Evolutionary conservation across 441 rosid species (phyloP), one percentile per base, ranked within the genome.

Genomic region (Mallotus repandus): DNA sequence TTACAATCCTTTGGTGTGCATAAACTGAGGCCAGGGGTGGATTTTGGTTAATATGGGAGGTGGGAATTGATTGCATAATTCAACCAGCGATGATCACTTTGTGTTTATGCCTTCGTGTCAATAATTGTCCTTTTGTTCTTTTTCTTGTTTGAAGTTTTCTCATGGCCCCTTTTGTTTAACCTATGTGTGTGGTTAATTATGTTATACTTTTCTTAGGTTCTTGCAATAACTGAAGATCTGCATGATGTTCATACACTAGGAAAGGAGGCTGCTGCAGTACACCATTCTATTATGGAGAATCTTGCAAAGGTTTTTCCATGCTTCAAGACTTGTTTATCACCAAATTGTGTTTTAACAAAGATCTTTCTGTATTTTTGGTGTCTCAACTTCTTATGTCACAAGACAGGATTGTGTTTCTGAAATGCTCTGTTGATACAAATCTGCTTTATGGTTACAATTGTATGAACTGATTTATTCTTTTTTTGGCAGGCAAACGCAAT

Each of bases 141-240:
- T 13, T 38, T 13, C 56, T 69, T 16, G 38, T 55, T 48, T 68
- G 35, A 22, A 22, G 54, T 69, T 69, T 58, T 25, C 29, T 70
- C 55, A 60, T 71, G 50, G 48, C 43, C 57, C 7, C 58, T 49
- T 61, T 25, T 73, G 49, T 46, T 62, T 29, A 9, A 43, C 53
- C 29, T 15, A 19, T 65, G 18, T 55, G 59, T 65, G 63, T 73
- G 71, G 74, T 48, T 83, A 65, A 80, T 74, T 19, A 53, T 74
- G 56, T 78, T 70, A 55, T 63, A 53, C 76, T 80, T 77, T 75
- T 58, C 80, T 78, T 82, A 95, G 98, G 96, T 95, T 80, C 87
- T 93, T 80, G 95, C 96, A 70, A 89, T 91, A 76, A 92, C 98
- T 56, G 96, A 88, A 80, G 98, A 91, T 83, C 86, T 95, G 83